Conservation (phyloP, 768 basidiomycete genomes). For the Leucocoprinus sp. region DNA sequence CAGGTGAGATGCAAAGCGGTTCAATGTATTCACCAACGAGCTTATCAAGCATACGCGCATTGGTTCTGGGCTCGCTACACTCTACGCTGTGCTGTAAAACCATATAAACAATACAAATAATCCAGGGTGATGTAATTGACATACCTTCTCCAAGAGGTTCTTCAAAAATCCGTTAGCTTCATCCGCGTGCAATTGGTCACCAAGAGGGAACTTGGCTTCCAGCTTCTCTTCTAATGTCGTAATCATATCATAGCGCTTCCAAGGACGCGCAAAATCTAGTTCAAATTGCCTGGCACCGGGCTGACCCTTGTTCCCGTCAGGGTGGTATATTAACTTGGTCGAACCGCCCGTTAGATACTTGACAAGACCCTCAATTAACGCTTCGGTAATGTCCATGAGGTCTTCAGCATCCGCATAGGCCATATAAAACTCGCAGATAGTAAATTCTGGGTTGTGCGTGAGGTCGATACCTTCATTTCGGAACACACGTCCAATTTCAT, state of each 20-base stretch:
- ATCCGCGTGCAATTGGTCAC: constrained; percentile 79
- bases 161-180: constrained; percentile 86
- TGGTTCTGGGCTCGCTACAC: constrained; percentile 93
- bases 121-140: constrained; percentile 1
- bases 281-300: constrained; percentile 52
- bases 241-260: constrained; percentile 99
- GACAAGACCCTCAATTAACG: constrained; percentile 84
- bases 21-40: constrained; percentile 99
- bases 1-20: constrained; percentile 89
- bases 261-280: constrained; percentile 87
- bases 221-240: constrained; percentile 92
- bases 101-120: not conserved
- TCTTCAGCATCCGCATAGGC: constrained; percentile 99
- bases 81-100: constrained; percentile 80
- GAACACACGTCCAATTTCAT: constrained; percentile 97
- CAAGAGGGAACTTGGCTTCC: constrained; percentile 85
- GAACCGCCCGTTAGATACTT: constrained; percentile 75
- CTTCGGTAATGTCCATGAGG: constrained; percentile 94
- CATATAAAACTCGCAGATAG: constrained; percentile 99
- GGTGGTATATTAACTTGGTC: constrained; percentile 80
- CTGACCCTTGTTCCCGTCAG: constrained; percentile 84
- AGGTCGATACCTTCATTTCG: constrained; percentile 98
- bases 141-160: constrained; percentile 77
- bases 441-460: constrained; percentile 99
- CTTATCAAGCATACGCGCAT: constrained; percentile 94